Base-by-base conservation (phyloP, 2,329 filamentous ascomycete genomes). In the Hypoxylon sp. region DNA sequence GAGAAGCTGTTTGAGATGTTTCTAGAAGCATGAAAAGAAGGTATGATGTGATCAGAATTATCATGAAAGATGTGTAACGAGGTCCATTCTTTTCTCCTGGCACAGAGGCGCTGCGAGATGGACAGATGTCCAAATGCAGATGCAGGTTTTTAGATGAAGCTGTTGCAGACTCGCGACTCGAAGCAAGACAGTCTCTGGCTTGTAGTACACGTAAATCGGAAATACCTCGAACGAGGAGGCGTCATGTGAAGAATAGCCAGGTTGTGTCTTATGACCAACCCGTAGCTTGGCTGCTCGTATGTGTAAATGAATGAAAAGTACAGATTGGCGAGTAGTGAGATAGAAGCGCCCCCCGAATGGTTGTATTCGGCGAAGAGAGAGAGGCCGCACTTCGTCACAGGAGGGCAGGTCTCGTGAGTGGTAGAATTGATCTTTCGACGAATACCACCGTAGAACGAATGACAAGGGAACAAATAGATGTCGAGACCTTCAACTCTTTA, bases 71-170 rank as follows among this genome's bases (percentile, higher is more conserved):
- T 51, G 56, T 42, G 56, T 45, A 53, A 58, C 49, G 26, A 48
- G 58, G 52, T 58, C 58, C 46, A 55, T 62, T 64, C 11, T 58
- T 60, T 64, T 62, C 43, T 48, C 38, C 60, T 50, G n/a, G 55
- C 37, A 52, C 54, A 48, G 47, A 43, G 58, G 40, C 13, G 35
- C 51, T 53, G 52, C 29, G 54, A 48, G 60, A 37, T 59, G 61
- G 52, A 57, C 60, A 65, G 60, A 63, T 65, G 55, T 62, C 49
- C 64, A 60, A 62, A 63, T 61, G 66, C 61, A 63, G 63, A 63
- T 61, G 66, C 61, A 63, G 59, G 63, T 63, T 51, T 63, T 56
- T 27, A 53, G 49, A 49, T 42, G 41, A 37, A 37, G 52, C 56
- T 42, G 48, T 59, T 62, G 51, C 46, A 49, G 18, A 51, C 53